Evolutionary conservation across 306 rosid genomes (phyloP).

Genomic region (Hippophae gyantsensis): DNA sequence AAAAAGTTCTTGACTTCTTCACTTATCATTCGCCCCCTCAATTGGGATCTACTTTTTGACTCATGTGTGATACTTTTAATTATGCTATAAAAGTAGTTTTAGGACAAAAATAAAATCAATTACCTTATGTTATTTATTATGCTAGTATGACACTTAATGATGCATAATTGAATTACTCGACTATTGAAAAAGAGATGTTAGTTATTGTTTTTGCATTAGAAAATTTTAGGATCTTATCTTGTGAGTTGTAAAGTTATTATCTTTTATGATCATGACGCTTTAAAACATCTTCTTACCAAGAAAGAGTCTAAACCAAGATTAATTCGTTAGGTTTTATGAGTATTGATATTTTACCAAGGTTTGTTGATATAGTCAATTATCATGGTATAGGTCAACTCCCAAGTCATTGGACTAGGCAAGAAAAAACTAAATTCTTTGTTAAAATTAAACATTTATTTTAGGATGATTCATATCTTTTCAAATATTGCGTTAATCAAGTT

Average conservation of each 20-base stretch:
- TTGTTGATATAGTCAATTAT: background rate
- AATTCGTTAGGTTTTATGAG: background rate
- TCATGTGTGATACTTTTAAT: constrained; percentile 4
- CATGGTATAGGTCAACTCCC: background rate
- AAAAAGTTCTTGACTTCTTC: constrained; percentile 3
- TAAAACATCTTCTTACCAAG: background rate
- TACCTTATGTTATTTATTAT: background rate
- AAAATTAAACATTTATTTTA: background rate
- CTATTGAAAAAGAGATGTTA: background rate
- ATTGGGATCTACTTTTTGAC: constrained; percentile 2
- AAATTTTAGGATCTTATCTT: background rate
- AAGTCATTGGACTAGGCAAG: background rate
- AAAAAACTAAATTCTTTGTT: background rate
- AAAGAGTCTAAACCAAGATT: constrained; percentile 1
- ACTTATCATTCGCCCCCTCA: background rate
- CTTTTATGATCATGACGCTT: background rate
- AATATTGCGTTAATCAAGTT: background rate
- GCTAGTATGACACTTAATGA: background rate
- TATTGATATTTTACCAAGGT: background rate
- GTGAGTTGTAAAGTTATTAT: background rate
- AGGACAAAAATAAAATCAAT: background rate
- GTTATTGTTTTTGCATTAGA: background rate
- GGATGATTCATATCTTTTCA: background rate
- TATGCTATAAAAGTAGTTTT: background rate
- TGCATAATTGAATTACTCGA: constrained; percentile 1